Evolutionary conservation across 2,329 filamentous ascomycete genomes (phyloP), one percentile per base, ranked within the genome.

Genomic region (Fusarium sp.): DNA sequence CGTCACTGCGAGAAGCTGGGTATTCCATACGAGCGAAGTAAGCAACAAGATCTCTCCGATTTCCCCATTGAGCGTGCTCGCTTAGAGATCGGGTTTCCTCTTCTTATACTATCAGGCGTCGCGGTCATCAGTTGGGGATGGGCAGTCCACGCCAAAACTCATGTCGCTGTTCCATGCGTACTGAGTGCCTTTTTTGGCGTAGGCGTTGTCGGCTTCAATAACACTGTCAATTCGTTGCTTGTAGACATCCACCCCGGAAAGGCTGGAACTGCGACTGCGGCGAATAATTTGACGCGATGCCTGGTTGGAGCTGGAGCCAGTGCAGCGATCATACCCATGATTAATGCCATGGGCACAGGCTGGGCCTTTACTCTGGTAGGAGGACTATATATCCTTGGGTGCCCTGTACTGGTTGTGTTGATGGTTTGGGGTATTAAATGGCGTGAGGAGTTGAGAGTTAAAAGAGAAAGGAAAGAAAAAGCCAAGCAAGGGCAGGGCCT

Each of bases 201-300:
- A 7, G 80, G 82, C 8, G 80, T 87, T 55, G 85, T 86, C 6
- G 85, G 85, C 0, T 83, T 84, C 37, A 87, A 83, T 73, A 87
- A 87, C 58, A 79, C 83, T 4, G 77, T 82, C 35, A 87, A 80
- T 52, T 81, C 83, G 0, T 74, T 90, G 45, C 78, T 89, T 4
- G 80, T 88, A 6, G 87, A 90, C 65, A 79, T 89, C 9, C 83
- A 87, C 57, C 85, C 85, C 0, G 78, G 78, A 0, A 80, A 79
- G 19, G 82, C 86, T 0, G 85, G 84, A 0, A 83, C 84, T 0
- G 86, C 85, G 0, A 85, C 85, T 1, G 86, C 86, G 1, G 82
- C 85, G 0, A 87, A 85, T 62, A 89, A 89, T 61, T 69, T 90
- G 15, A 81, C 83, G 1, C 75, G 87, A 7, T 89, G 87, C 56